These are phyloP conservation scores for Lotus japonicus DNA, from an alignment of 306 rosid genomes.

Conservation along the genomic window DNA sequence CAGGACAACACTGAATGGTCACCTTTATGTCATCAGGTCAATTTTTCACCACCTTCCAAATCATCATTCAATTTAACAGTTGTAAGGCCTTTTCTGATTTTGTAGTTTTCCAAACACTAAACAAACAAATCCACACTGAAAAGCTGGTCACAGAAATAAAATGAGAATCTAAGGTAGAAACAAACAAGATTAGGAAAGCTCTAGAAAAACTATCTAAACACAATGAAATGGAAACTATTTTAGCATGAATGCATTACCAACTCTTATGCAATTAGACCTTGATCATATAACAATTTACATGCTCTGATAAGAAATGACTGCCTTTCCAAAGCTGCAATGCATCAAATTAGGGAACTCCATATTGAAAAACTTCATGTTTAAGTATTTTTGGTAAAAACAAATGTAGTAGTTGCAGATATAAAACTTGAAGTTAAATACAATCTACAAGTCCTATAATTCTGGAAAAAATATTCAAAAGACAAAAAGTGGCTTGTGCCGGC, in stretches of 20 bases:
- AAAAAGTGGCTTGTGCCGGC: neutral
- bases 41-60: neutral
- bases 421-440: constrained; percentile 2
- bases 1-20: neutral
- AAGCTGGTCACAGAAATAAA: neutral
- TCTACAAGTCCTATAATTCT: neutral
- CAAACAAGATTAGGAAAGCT: neutral
- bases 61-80: neutral
- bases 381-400: neutral
- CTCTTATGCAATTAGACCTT: neutral
- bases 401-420: too few species aligned
- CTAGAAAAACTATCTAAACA: too few species aligned
- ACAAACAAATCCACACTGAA: neutral
- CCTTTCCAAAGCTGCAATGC: neutral
- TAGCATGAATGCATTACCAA: neutral
- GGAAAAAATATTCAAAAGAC: neutral
- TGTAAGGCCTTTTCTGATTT: neutral
- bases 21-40: neutral
- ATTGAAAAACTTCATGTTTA: neutral
- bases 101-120: neutral
- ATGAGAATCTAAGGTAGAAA: neutral
- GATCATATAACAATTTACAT: neutral
- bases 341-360: neutral
- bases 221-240: neutral
- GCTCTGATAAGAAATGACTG: neutral